A percentile compares a stretch with the other conserved stretches of the same genome.
Evolutionary conservation across 768 basidiomycete genomes (phyloP).

Genomic region (Amyloporia xantha): DNA sequence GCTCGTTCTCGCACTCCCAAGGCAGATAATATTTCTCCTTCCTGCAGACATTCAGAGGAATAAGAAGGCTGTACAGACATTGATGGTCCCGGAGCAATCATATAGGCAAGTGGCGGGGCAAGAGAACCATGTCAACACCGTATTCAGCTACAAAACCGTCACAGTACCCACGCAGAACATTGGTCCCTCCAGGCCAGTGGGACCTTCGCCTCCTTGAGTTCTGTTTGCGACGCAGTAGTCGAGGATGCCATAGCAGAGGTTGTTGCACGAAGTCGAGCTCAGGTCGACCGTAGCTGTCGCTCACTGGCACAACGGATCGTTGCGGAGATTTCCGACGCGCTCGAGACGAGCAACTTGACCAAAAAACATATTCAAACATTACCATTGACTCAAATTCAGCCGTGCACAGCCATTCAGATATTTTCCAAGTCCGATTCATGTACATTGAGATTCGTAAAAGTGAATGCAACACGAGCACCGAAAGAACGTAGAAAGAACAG

Average conservation of each 20-base stretch:
- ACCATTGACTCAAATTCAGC: not conserved
- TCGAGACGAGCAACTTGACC: too few relatives aligned
- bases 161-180: conserved; percentile 75
- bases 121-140: conserved; percentile 49
- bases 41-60: conserved; percentile 85
- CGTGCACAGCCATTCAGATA: too few relatives aligned
- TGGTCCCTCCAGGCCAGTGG: conserved; percentile 85
- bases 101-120: conserved; percentile 82
- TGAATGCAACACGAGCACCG: not conserved
- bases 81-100: conserved; percentile 38
- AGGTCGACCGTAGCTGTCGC: too few relatives aligned
- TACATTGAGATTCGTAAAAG: not conserved
- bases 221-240: conserved; percentile 75
- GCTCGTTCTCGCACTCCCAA: conserved; percentile 93
- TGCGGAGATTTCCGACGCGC: not conserved
- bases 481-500: not conserved
- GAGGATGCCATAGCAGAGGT: conserved; percentile 52
- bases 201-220: conserved; percentile 68
- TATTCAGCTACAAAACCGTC: not conserved
- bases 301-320: not conserved
- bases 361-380: not conserved
- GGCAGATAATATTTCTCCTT: conserved; percentile 70
- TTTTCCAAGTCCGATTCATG: too few relatives aligned
- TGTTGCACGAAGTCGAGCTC: too few relatives aligned
- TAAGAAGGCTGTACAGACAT: conserved; percentile 52